phyloP scores from a whole-genome alignment of 1,284 basidiomycete genomes.

The Ceratobasidium sp. region DNA sequence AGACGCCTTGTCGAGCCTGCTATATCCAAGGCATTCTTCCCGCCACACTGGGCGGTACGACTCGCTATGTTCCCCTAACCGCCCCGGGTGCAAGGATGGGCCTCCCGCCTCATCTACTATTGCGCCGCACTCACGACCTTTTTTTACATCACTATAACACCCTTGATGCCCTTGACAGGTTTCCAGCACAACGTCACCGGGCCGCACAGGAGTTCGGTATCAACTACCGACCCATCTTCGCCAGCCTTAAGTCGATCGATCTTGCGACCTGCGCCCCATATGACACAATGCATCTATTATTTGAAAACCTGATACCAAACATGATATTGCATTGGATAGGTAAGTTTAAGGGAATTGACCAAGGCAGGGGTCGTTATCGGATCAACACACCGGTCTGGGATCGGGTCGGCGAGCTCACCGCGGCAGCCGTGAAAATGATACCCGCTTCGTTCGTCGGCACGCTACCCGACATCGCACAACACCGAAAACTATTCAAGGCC shows the following conservation, averaged over 20 bases:
- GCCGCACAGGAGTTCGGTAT: constrained; percentile 28
- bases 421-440: constrained; percentile 48
- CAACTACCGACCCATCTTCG: constrained; percentile 24
- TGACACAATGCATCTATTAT: constrained; percentile 54
- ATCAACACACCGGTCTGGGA: constrained; percentile 49
- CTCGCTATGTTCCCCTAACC: constrained; percentile 54
- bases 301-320: constrained; percentile 33
- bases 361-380: constrained; percentile 43
- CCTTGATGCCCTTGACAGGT: not conserved
- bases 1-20: constrained; percentile 53
- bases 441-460: constrained; percentile 52
- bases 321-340: constrained; percentile 52
- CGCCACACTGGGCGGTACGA: constrained; percentile 40
- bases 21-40: constrained; percentile 50
- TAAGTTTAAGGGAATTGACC: constrained; percentile 51
- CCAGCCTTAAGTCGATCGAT: constrained; percentile 50
- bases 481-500: constrained; percentile 51
- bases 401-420: constrained; percentile 51
- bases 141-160: constrained; percentile 3
- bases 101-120: constrained; percentile 41
- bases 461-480: constrained; percentile 50
- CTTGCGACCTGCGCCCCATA: constrained; percentile 46
- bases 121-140: constrained; percentile 25
- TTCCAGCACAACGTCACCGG: not conserved
- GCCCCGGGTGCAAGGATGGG: constrained; percentile 28